Evolutionary conservation across 305 asterid species (phyloP).

Genomic region (Salvia sclarea): DNA sequence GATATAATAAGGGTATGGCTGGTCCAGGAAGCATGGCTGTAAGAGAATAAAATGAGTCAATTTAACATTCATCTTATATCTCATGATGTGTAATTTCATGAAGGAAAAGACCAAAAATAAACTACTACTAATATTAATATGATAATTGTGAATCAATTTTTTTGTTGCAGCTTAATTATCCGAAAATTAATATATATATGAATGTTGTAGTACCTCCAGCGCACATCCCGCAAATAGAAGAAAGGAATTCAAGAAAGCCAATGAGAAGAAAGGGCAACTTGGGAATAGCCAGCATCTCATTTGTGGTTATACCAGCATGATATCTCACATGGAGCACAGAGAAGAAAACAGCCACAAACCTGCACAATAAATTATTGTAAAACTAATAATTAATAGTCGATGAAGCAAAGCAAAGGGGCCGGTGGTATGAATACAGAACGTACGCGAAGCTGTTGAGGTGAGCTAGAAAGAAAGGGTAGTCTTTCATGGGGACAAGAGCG

Average conservation of each 20-base stretch:
- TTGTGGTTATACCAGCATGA: constrained; percentile 54
- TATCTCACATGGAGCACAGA: constrained; percentile 52
- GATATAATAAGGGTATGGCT: constrained; percentile 66
- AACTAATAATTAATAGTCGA: too few relatives aligned
- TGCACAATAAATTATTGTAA: constrained; percentile 30
- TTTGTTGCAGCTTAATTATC: too few relatives aligned
- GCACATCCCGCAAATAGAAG: constrained; percentile 64
- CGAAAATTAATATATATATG: too few relatives aligned
- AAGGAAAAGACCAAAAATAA: too few relatives aligned
- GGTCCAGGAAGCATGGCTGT: constrained; percentile 92
- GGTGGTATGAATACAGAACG: too few relatives aligned
- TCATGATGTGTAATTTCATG: too few relatives aligned
- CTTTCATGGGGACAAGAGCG: constrained; percentile 84
- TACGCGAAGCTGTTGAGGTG: constrained; percentile 70
- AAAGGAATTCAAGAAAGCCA: constrained; percentile 68
- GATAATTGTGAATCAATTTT: too few relatives aligned
- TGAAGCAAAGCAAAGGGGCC: too few relatives aligned
- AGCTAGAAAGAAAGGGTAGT: constrained; percentile 72
- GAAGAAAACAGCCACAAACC: constrained; percentile 56
- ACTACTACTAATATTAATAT: too few relatives aligned
- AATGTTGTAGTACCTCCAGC: constrained; percentile 62
- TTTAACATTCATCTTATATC: neutral
- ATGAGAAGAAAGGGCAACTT: constrained; percentile 57
- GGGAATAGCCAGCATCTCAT: constrained; percentile 70
- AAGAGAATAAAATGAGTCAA: constrained; percentile 22